phyloP scores from a whole-genome alignment of 768 basidiomycete genomes.

The Inosperma sp. region DNA sequence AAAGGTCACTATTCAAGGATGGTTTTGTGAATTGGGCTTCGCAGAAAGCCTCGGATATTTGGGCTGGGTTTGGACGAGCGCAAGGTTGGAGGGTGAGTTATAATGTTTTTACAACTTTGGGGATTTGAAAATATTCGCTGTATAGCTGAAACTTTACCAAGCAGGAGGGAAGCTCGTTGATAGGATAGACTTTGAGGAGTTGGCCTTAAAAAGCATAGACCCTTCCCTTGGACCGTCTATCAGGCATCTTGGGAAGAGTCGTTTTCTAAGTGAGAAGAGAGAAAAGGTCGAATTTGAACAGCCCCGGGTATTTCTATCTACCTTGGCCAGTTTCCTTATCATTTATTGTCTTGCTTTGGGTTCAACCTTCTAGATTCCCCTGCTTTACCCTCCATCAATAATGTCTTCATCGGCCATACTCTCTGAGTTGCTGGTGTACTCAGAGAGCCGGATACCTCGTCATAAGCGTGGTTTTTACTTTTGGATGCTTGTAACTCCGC shows the following conservation, averaged over 20 bases:
- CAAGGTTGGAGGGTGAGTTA: conserved; percentile 67
- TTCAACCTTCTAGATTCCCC: conserved; percentile 48
- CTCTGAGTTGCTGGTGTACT: conserved; percentile 46
- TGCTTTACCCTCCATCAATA: conserved; percentile 52
- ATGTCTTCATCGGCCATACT: conserved; percentile 32
- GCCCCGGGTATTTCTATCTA: conserved; percentile 1
- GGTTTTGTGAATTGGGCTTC: conserved; percentile 47
- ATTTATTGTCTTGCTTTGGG: background rate
- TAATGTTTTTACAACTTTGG: background rate
- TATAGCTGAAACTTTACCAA: conserved; percentile 55
- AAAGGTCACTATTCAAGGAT: no score
- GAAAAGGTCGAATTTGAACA: conserved; percentile 10
- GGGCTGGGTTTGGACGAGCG: conserved; percentile 68
- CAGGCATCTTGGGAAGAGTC: conserved; percentile 21
- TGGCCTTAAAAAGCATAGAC: conserved; percentile 68
- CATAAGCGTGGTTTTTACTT: conserved; percentile 63
- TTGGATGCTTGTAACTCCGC: conserved; percentile 63
- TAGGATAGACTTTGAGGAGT: conserved; percentile 75
- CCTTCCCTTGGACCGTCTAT: conserved; percentile 60
- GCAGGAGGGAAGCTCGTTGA: conserved; percentile 67
- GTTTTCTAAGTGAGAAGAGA: conserved; percentile 19
- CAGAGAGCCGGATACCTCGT: conserved; percentile 52
- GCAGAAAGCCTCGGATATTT: conserved; percentile 49
- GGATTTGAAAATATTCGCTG: conserved; percentile 2
- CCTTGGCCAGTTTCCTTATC: background rate